A percentile compares a stretch with the other conserved stretches of the same genome.
Conservation (phyloP, 208 protist species). For the Polymyxa betae region DNA sequence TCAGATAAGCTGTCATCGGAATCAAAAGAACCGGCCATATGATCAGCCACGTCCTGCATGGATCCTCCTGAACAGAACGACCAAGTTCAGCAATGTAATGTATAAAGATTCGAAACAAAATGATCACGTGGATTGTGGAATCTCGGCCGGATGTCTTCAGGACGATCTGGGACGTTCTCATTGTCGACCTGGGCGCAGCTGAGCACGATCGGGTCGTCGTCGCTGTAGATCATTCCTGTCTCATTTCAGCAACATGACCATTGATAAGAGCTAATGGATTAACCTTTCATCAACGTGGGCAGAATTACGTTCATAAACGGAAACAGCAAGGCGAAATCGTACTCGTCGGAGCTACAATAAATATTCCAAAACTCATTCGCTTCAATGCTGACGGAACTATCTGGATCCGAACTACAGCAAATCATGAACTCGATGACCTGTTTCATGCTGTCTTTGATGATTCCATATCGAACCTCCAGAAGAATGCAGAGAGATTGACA, state of each 20-base stretch:
- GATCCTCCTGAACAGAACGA: not conserved
- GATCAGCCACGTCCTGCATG: not conserved
- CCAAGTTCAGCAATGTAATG: not conserved
- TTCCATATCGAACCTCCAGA: conserved; percentile 66
- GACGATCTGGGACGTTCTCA: conserved; percentile 39
- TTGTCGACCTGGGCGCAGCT: conserved; percentile 78
- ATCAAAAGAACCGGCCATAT: not conserved
- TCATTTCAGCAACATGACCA: not conserved
- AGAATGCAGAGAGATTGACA: conserved; percentile 69
- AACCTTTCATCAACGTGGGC: conserved; percentile 77
- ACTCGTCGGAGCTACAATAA: conserved; percentile 54
- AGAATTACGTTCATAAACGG: conserved; percentile 67
- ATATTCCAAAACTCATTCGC: conserved; percentile 77
- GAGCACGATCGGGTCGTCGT: conserved; percentile 83
- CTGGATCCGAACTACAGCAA: conserved; percentile 49
- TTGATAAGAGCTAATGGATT: no score
- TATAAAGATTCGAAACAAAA: not conserved
- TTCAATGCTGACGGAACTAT: conserved; percentile 71
- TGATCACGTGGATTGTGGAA: conserved; percentile 71
- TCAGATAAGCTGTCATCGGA: conserved; percentile 36
- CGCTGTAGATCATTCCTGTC: conserved; percentile 82
- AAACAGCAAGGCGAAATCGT: not conserved
- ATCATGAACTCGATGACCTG: conserved; percentile 72
- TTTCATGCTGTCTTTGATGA: conserved; percentile 64
- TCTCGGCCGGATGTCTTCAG: conserved; percentile 81